phyloP scores from a whole-genome alignment of 768 basidiomycete genomes.

The Boletellus emodensis region DNA sequence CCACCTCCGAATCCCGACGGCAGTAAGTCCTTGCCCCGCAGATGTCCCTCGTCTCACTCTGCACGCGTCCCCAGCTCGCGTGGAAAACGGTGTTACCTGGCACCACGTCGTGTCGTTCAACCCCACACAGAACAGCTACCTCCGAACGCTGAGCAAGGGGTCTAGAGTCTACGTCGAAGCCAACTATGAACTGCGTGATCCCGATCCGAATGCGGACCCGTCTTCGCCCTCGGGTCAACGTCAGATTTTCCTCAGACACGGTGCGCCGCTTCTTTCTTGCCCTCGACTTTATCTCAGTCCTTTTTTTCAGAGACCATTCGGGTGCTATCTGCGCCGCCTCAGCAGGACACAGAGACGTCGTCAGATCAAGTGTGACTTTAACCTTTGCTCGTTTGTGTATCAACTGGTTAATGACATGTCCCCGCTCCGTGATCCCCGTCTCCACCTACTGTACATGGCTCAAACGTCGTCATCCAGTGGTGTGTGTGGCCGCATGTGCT shows the following conservation, averaged over 20 bases:
- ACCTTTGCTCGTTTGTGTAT: neutral
- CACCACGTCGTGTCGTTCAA: conserved; percentile 74
- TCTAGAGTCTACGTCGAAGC: conserved; percentile 79
- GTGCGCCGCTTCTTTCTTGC: conserved; percentile 35
- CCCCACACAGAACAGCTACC: conserved; percentile 55
- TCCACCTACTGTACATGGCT: conserved; percentile 21
- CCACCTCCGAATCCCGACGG: conserved; percentile 59
- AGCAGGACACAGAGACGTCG: conserved; percentile 17
- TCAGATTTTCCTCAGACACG: conserved; percentile 79
- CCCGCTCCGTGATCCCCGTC: neutral
- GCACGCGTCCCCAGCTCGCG: conserved; percentile 42
- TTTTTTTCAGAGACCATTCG: conserved; percentile 48
- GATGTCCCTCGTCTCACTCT: neutral
- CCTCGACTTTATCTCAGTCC: conserved; percentile 3
- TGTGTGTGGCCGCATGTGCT: conserved; percentile 34
- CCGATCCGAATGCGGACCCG: conserved; percentile 62
- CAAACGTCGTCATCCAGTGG: conserved; percentile 37
- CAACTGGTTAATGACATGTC: conserved; percentile 1
- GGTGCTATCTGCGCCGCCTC: conserved; percentile 38
- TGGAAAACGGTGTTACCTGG: conserved; percentile 58
- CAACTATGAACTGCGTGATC: conserved; percentile 69
- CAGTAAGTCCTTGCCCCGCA: conserved; percentile 38
- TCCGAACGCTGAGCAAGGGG: conserved; percentile 65
- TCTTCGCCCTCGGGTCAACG: conserved; percentile 68
- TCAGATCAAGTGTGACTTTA: conserved; percentile 18